Evolutionary conservation across 805 yeast species (phyloP).

Genomic region (Wickerhamomyces alni): DNA sequence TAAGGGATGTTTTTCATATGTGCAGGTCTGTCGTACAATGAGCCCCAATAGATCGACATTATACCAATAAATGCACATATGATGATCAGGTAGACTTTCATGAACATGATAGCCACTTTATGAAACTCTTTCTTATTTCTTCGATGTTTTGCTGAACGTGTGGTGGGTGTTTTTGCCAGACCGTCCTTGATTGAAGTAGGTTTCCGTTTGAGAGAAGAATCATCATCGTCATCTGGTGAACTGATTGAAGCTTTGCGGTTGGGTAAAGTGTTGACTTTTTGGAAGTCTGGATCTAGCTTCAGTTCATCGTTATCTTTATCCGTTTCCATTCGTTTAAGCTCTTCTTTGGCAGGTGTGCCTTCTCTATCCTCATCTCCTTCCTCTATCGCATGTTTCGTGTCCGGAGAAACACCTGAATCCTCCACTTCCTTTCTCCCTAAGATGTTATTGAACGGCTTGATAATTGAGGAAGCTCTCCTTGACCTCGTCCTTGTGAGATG

Average conservation of each 20-base stretch:
- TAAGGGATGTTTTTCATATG: conserved; percentile 18
- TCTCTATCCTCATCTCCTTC: not conserved
- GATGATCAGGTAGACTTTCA: conserved; percentile 16
- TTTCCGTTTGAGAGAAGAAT: not conserved
- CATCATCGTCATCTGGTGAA: not conserved
- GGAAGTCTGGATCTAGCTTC: not conserved
- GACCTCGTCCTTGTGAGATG: not conserved
- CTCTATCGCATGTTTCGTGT: not conserved
- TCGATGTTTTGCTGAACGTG: conserved; percentile 11
- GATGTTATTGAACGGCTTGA: not conserved
- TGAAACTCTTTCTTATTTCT: conserved; percentile 3
- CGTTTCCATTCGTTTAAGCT: too few species aligned
- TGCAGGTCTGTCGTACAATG: conserved; percentile 18
- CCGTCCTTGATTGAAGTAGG: not conserved
- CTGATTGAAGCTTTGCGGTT: not conserved
- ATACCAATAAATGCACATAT: conserved; percentile 19
- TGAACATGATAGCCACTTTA: conserved; percentile 12
- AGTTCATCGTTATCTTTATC: not conserved
- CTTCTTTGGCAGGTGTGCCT: too few species aligned
- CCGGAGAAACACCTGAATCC: not conserved
- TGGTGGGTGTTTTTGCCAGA: not conserved
- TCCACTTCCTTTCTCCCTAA: not conserved
- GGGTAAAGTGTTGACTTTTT: not conserved
- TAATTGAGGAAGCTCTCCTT: not conserved
- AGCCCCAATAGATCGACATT: conserved; percentile 28